Evolutionary conservation across 768 basidiomycete genomes (phyloP).

Genomic region (Clavulina sp.): DNA sequence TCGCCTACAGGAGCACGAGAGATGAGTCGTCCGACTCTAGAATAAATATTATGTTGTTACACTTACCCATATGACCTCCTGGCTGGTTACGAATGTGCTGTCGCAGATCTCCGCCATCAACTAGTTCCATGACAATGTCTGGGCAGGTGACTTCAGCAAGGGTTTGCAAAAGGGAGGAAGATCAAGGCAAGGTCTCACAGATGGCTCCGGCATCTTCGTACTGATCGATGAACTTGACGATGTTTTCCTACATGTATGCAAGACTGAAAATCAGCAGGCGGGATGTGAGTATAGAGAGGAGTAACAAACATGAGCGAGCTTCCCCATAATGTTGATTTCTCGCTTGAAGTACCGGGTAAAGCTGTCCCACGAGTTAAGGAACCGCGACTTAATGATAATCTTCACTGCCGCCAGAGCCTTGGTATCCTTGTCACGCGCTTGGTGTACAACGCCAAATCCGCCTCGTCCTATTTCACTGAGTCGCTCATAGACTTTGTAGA

Average conservation of each 20-base stretch:
- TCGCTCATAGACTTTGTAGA: constrained; percentile 23
- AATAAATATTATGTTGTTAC: too few relatives aligned
- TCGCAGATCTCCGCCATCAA: too few relatives aligned
- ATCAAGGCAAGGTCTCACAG: too few relatives aligned
- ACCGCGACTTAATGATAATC: constrained; percentile 35
- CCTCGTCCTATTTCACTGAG: constrained; percentile 54
- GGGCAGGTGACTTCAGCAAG: too few relatives aligned
- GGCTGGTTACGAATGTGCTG: too few relatives aligned
- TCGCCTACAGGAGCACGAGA: too few relatives aligned
- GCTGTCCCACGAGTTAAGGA: constrained; percentile 10
- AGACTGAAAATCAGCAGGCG: constrained; percentile 1
- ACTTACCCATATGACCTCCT: too few relatives aligned
- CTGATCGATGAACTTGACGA: constrained; percentile 13
- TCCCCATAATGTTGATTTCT: constrained; percentile 17
- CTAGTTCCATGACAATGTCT: too few relatives aligned
- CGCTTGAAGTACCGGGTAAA: constrained; percentile 20
- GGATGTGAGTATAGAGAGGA: constrained; percentile 4
- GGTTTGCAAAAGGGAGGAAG: too few relatives aligned
- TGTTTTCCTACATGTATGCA: not conserved
- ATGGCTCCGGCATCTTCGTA: constrained; percentile 15
- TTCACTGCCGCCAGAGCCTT: constrained; percentile 77
- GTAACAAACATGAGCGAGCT: constrained; percentile 22
- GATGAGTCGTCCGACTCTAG: too few relatives aligned
- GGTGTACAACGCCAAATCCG: constrained; percentile 83
- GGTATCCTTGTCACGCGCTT: constrained; percentile 52